These are phyloP conservation scores for Talaromyces atroroseus DNA, from an alignment of 2,329 filamentous ascomycete species.

Conservation along the genomic window DNA sequence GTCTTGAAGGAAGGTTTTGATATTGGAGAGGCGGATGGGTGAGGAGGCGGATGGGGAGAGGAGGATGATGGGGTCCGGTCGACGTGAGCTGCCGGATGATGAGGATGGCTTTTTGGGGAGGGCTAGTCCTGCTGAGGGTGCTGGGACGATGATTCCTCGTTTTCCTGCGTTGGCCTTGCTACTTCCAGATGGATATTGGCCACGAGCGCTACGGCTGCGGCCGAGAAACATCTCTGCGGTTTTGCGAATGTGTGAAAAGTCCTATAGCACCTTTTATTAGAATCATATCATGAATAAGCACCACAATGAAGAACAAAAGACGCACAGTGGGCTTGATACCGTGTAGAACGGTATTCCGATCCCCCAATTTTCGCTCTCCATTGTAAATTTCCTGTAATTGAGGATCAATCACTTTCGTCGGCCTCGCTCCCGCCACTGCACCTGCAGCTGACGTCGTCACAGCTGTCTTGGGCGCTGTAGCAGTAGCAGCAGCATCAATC, in stretches of 20 bases:
- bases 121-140: slow-evolving; percentile 34
- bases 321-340: slow-evolving; percentile 83
- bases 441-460: slow-evolving; percentile 39
- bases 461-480: slow-evolving; percentile 38
- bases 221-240: slow-evolving; percentile 70
- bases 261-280: slow-evolving; percentile 49
- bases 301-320: slow-evolving; percentile 15
- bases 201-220: slow-evolving; percentile 39
- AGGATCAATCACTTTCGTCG: slow-evolving; percentile 70
- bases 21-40: slow-evolving; percentile 89
- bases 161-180: slow-evolving; percentile 28
- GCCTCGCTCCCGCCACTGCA: slow-evolving; percentile 37
- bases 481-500: slow-evolving; percentile 45
- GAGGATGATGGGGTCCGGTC: slow-evolving; percentile 82
- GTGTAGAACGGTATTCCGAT: slow-evolving; percentile 80
- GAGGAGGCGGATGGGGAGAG: slow-evolving; percentile 94
- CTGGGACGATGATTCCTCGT: slow-evolving; percentile 26
- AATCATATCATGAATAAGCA: slow-evolving; percentile 11
- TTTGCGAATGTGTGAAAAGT: slow-evolving; percentile 92
- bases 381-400: slow-evolving; percentile 83
- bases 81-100: slow-evolving; percentile 43
- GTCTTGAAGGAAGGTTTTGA: slow-evolving; percentile 50
- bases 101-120: slow-evolving; percentile 33
- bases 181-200: slow-evolving; percentile 29
- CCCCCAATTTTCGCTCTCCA: slow-evolving; percentile 83